Percentiles rank a stretch among this genome's conserved stretches.
phyloP scores from a whole-genome alignment of 768 basidiomycete genomes.

The Leccinum aurantiacum region DNA sequence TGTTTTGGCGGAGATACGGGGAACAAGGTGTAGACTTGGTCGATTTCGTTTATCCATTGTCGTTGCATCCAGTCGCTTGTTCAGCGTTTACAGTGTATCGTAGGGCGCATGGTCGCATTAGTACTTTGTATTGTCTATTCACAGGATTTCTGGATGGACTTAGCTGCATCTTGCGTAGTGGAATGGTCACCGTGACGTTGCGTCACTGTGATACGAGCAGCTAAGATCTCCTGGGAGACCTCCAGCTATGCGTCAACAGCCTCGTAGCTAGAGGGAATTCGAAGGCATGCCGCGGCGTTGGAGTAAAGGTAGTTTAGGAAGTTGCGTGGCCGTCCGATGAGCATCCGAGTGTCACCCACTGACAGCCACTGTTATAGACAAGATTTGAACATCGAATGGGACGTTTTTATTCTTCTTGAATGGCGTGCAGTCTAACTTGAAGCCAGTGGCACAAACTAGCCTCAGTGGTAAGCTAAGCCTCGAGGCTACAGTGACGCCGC shows the following conservation, averaged over 20 bases:
- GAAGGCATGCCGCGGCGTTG: too few species aligned
- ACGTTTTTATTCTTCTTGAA: too few species aligned
- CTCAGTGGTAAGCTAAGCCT: too few species aligned
- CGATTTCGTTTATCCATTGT: background rate
- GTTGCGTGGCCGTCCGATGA: background rate
- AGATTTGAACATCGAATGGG: background rate
- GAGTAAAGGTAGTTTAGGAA: background rate
- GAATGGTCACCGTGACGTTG: too few species aligned
- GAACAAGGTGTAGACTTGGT: background rate
- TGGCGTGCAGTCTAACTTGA: too few species aligned
- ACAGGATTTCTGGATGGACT: background rate
- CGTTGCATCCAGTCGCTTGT: background rate
- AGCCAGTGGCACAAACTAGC: too few species aligned
- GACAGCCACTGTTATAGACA: too few species aligned
- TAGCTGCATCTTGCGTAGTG: background rate
- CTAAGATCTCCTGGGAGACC: too few species aligned
- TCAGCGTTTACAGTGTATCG: background rate
- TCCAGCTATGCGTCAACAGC: too few species aligned
- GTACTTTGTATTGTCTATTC: background rate
- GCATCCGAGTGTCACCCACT: background rate
- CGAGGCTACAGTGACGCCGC: too few species aligned
- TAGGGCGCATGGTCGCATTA: background rate
- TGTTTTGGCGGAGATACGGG: background rate
- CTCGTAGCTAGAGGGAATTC: rapidly evolving
- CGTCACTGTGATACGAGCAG: too few species aligned